Base-by-base conservation (phyloP, 352 stramenopile species). In the Phytophthora uliginosa region DNA sequence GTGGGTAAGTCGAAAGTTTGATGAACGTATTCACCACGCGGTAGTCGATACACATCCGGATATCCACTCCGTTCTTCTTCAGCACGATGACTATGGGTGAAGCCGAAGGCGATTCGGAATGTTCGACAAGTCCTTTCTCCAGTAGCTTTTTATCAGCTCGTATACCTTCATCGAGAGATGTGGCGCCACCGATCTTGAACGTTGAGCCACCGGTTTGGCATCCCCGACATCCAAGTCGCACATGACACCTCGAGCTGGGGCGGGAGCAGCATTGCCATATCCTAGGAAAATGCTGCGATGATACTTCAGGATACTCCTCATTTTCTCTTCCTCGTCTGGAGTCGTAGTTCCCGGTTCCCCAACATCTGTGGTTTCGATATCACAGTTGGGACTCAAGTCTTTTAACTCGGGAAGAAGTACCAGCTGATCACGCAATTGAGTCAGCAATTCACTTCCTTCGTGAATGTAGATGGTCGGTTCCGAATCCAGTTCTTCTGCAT, bases 31-130 rank as follows among this genome's bases (percentile, higher is more conserved):
- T 74, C 51, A 80, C 63, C 3, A 20, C 7, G 0, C 63, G 48
- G 7, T 69, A 77, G 13, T 80, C 69, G 15, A 80, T 77, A 17
- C 73, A 71, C n/a, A 64, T 61, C 3, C 63, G 28, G 8, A 71
- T 64, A 17, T 62, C 48, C 7, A 66, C 31, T 0, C 47, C 47
- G 7, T 66, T 66, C 48, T 58, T 66, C 59, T 66, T 66, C 4
- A 66, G 18, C 7, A 58, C 28, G 4, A 66, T 51, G n/a, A 59
- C 38, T 17, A 63, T 59, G 2, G 26, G 26, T 6, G 26, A 53
- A 18, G 22, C 45, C 47, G n/a, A 57, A 0, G 45, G 45, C 0
- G 28, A 66, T 17, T 33, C 34, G 0, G 59, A 66, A 0, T 26
- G n/a, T 3, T 58, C 31, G 18, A 66, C 53, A 31, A 66, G 22